Base-by-base conservation (phyloP, 495 filamentous ascomycete genomes). In the Aspergillus panamensis region DNA sequence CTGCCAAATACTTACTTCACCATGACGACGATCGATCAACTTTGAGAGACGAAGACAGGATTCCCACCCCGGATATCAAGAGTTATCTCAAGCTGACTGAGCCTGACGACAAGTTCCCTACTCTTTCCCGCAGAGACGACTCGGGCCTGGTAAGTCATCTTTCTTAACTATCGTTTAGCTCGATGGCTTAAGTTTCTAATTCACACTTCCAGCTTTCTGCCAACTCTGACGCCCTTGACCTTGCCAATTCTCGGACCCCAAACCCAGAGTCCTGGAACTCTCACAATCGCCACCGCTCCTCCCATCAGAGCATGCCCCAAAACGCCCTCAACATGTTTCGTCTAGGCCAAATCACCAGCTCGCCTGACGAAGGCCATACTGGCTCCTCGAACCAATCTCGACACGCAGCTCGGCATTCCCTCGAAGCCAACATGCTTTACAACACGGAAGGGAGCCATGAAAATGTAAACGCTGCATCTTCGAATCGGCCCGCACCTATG, bases 41-140 rank as follows among this genome's bases (percentile, higher is more conserved):
- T 40, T 49, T 75, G 32, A 81, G 74, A 43, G 79, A 80, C 53
- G 70, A 81, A 29, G 76, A 80, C 56, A 68, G 76, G 17, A 66
- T 80, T 30, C 79, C 83, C 1, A 86, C 84, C 25, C 80, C 84
- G 6, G 82, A 86, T 44, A 80, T 83, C 59, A 91, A 83, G 63
- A 83, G 80, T 49, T 87, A 84, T 68, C 79, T 91, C 43, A 80
- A 84, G 62, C 84, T 94, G 78, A 88, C 87, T 44, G 81, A 86
- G 48, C 80, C 83, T 49, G 88, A 93, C 69, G 86, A 92, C 67
- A 85, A 85, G 59, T 98, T 96, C 69, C 90, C 93, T 30, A 87
- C 90, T 51, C 76, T 95, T 17, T 84, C 86, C 49, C 85, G 88
- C 51, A 83, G 85, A 60, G 83, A 87, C 57, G 85, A 84, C 25